Conservation (phyloP, 2,329 filamentous ascomycete genomes). For the Monilinia laxa region DNA sequence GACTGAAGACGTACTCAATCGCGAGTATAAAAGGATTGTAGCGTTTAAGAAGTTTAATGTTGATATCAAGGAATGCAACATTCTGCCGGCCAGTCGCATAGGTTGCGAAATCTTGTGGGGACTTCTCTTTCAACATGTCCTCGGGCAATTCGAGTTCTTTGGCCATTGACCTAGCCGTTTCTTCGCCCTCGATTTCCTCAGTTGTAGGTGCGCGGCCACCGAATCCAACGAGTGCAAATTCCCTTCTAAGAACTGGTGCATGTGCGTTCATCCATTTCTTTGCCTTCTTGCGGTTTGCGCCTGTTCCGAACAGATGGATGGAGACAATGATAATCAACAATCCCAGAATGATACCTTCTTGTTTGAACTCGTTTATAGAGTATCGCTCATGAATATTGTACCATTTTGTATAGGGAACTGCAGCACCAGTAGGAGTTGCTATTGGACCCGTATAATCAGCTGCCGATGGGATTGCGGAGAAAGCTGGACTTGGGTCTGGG, state of each 20-base stretch:
- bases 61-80: slow-evolving; percentile 84
- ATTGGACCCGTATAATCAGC: slow-evolving; percentile 49
- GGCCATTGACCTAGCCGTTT: slow-evolving; percentile 43
- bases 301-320: slow-evolving; percentile 78
- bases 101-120: slow-evolving; percentile 78
- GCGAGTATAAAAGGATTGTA: slow-evolving; percentile 37
- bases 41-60: slow-evolving; percentile 36
- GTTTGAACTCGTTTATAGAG: slow-evolving; percentile 77
- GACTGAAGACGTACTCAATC: slow-evolving; percentile 68
- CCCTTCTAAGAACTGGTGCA: slow-evolving; percentile 67
- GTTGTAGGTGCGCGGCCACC: slow-evolving; percentile 50
- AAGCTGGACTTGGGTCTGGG: slow-evolving; percentile 61
- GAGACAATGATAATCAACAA: slow-evolving; percentile 72
- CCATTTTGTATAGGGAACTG: slow-evolving; percentile 83
- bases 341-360: slow-evolving; percentile 78
- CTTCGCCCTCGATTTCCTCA: slow-evolving; percentile 48
- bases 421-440: slow-evolving; percentile 48
- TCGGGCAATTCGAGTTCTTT: slow-evolving; percentile 47
- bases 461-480: slow-evolving; percentile 46
- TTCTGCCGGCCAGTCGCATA: slow-evolving; percentile 94
- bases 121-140: slow-evolving; percentile 77
- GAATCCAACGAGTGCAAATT: slow-evolving; percentile 89
- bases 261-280: slow-evolving; percentile 78
- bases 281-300: slow-evolving; percentile 76
- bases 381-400: slow-evolving; percentile 95